Evolutionary conservation across 2,329 filamentous ascomycete genomes (phyloP).

Genomic region (Aspergillus latus): DNA sequence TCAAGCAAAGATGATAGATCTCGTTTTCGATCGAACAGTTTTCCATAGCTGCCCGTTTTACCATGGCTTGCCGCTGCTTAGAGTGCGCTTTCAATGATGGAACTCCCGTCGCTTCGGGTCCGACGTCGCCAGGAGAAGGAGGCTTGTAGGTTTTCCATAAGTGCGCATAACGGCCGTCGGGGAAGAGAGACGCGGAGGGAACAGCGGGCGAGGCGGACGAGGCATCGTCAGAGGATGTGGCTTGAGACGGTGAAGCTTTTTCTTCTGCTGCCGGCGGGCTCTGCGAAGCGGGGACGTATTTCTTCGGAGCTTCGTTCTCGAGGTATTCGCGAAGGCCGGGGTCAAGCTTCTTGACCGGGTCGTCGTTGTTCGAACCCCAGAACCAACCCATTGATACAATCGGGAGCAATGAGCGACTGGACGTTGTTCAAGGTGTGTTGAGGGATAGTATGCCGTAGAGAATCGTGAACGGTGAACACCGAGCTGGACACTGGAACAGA

Average conservation of each 20-base stretch:
- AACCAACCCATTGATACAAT: constrained; percentile 58
- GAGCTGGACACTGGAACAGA: not conserved
- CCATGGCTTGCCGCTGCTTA: constrained; percentile 75
- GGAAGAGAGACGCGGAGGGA: constrained; percentile 59
- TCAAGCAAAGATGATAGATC: constrained; percentile 54
- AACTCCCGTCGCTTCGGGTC: constrained; percentile 72
- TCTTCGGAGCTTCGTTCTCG: constrained; percentile 74
- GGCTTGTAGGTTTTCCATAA: constrained; percentile 91
- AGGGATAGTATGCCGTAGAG: constrained; percentile 25
- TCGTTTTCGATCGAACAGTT: constrained; percentile 77
- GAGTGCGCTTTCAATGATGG: constrained; percentile 78
- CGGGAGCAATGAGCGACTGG: not conserved
- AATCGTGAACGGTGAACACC: constrained; percentile 28
- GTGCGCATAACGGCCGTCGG: constrained; percentile 75
- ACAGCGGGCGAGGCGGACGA: constrained; percentile 35
- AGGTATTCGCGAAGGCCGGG: constrained; percentile 82
- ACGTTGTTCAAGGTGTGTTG: not conserved
- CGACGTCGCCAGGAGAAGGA: constrained; percentile 63
- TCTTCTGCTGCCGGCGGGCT: constrained; percentile 25
- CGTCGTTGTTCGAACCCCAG: constrained; percentile 58
- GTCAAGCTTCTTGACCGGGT: constrained; percentile 74
- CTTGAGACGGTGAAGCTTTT: constrained; percentile 21
- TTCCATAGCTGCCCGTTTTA: constrained; percentile 81
- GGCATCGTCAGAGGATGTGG: constrained; percentile 23
- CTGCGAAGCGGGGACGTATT: constrained; percentile 53